Evolutionary conservation across 2,329 filamentous ascomycete species (phyloP), one percentile per base, ranked within the genome.

Genomic region (Zasmidium citrigriseum): DNA sequence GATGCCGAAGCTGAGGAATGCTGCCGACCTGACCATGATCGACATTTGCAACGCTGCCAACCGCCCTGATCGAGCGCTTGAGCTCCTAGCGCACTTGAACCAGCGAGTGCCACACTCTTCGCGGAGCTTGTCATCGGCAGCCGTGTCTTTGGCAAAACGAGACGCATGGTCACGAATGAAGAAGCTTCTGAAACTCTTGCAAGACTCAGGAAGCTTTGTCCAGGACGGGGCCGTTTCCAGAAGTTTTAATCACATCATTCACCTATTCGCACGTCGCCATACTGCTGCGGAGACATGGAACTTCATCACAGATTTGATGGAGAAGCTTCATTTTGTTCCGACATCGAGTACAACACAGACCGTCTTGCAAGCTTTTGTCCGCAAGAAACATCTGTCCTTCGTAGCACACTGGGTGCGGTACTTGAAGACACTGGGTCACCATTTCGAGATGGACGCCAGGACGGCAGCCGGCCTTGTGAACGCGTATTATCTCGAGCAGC

Each of bases 381-480:
- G 55, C 2, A 46, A 61, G 14, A 52, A 61, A 20, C 46, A 47
- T 12, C 46, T 67, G n/a, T 48, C 57, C 18, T 54, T 67, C 14
- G 63, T 72, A 20, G 52, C 62, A 5, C 25, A 56, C 12, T 73
- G 71, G 71, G 46, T 71, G 9, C 25, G 53, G 1, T 64, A 64
- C 47, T 23, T 67, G 21, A 52, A 44, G 14, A 51, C 23, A 14
- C 12, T 65, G 3, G 69, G 64, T 4, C n/a, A 51, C 14, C 44
- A 52, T 11, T 58, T 62, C 49, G 18, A 59, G 9, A 38, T 73
- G 12, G 58, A 64, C 23, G 46, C 60, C 4, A 25, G 27, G 20
- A 52, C 63, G 5, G 69, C 64, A 10, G 58, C 61, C 5, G 47
- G 46, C 12, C 44, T 73, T 47, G 29, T 73, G 22, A 61, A 55